Evolutionary conservation across 2,329 filamentous ascomycete genomes (phyloP), one percentile per base, ranked within the genome.

Genomic region (Fusarium pseudograminearum): DNA sequence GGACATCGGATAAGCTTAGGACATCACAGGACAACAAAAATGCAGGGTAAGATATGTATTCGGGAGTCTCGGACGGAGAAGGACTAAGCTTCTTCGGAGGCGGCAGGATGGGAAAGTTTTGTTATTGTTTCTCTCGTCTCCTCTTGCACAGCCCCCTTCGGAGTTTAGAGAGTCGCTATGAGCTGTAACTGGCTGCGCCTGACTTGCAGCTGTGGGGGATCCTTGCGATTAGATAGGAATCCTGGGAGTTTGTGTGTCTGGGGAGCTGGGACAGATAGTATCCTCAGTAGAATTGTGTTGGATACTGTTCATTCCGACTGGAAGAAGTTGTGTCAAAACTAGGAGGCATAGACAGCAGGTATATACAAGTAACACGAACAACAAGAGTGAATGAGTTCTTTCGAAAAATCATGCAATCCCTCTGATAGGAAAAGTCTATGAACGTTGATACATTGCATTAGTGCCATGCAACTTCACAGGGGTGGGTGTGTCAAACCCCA

Each of bases 381-480:
- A 22, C 14, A 30, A 40, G 20, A 30, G 10, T 48, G 14, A 18
- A 11, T 48, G 16, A 26, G 20, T 33, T 36, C 36, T 50, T 9
- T 58, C 12, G 5, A 20, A n/a, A 11, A 14, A 10, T 20, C n/a
- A 34, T 38, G 33, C 34, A 46, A 22, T 58, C 38, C 14, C 24
- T 36, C 42, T 45, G 28, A 65, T 46, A 47, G 53, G 20, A 60
- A 60, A 63, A 33, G 60, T 60, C 44, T 33, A 48, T 61, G 20
- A 42, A 50, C 45, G 56, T 67, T 62, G 33, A 62, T 62, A 60
- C 52, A 61, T 44, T 70, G 71, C 69, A 72, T 71, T 73, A 73
- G 71, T 47, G 51, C 45, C 61, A 73, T 70, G 69, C 69, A 70
- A 45, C 69, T 51, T 45, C 55, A 56, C 69, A 67, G 65, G 70